These are phyloP conservation scores for Balamuthia mandrillaris DNA, from an alignment of 208 protist species.

Conservation along the genomic window DNA sequence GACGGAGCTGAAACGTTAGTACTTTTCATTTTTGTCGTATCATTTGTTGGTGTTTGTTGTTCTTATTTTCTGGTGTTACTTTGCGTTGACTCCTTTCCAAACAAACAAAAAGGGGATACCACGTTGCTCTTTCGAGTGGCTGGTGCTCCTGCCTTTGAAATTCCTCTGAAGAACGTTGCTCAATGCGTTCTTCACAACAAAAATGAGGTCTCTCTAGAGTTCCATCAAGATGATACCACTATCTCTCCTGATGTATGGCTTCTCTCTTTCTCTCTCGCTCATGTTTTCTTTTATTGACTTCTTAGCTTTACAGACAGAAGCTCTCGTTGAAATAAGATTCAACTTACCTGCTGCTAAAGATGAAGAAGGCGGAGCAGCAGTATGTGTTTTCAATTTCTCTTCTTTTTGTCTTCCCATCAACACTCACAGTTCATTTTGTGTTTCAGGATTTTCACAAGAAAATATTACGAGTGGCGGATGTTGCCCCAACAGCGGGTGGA, in stretches of 20 bases:
- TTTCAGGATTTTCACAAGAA: slow-evolving; percentile 48
- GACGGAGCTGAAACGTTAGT: no score
- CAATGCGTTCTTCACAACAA: slow-evolving; percentile 37
- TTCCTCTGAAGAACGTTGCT: slow-evolving; percentile 54
- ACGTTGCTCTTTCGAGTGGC: slow-evolving; percentile 49
- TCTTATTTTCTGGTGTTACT: no score
- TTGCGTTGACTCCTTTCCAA: no score
- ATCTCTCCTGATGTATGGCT: slow-evolving; percentile 41
- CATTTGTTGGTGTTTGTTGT: no score
- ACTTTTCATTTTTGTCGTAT: no score
- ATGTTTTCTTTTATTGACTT: no score
- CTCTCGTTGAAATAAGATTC: slow-evolving; percentile 52
- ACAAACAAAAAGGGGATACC: no score
- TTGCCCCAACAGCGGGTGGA: slow-evolving; percentile 45
- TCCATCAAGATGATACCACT: slow-evolving; percentile 53
- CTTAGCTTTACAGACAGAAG: no score
- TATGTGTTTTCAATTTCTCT: slow-evolving; percentile 24
- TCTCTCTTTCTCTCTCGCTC: no score
- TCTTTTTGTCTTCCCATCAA: not conserved
- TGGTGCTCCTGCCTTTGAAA: slow-evolving; percentile 45
- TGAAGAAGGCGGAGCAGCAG: slow-evolving; percentile 11
- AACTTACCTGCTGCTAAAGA: slow-evolving; percentile 39
- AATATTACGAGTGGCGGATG: slow-evolving; percentile 36
- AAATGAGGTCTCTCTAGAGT: slow-evolving; percentile 51
- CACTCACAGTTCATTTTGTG: not conserved